These are phyloP conservation scores for Aspergillus flavus DNA, from an alignment of 2,329 filamentous ascomycete species.

Conservation along the genomic window DNA sequence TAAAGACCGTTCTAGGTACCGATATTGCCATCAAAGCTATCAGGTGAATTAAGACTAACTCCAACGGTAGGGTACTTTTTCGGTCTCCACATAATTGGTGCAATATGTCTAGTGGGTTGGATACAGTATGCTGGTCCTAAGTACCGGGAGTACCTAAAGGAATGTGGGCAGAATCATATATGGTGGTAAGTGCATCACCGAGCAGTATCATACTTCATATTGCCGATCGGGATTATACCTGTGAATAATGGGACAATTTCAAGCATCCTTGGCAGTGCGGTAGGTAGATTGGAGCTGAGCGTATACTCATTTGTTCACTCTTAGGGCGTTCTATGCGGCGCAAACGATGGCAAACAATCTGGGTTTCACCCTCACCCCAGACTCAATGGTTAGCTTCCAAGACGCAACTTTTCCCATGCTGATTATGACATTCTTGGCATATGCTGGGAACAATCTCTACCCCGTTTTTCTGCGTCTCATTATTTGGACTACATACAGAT, in stretches of 20 bases:
- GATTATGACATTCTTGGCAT: constrained; percentile 43
- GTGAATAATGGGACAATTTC: not conserved
- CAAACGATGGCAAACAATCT: constrained; percentile 58
- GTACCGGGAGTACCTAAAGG: constrained; percentile 44
- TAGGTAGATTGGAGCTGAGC: not conserved
- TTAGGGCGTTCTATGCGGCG: constrained; percentile 53
- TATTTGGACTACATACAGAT: constrained; percentile 59
- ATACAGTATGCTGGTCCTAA: constrained; percentile 45
- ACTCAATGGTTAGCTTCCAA: constrained; percentile 56
- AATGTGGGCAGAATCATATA: constrained; percentile 43
- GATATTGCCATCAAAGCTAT: not conserved
- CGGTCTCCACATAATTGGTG: constrained; percentile 51
- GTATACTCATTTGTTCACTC: not conserved
- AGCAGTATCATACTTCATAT: not conserved
- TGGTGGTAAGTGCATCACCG: constrained; percentile 51
- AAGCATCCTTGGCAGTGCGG: not conserved
- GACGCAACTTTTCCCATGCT: constrained; percentile 46
- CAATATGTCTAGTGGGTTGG: constrained; percentile 54
- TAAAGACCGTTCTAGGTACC: constrained; percentile 51
- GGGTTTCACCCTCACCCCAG: constrained; percentile 58
- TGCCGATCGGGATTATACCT: not conserved
- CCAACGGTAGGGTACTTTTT: constrained; percentile 49
- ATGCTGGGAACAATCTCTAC: constrained; percentile 50
- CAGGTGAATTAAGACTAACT: not conserved
- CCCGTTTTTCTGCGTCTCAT: constrained; percentile 59